A percentile compares a stretch with the other conserved stretches of the same genome.
Evolutionary conservation across 2,329 filamentous ascomycete species (phyloP).

Genomic region (Xylariaceae sp.): DNA sequence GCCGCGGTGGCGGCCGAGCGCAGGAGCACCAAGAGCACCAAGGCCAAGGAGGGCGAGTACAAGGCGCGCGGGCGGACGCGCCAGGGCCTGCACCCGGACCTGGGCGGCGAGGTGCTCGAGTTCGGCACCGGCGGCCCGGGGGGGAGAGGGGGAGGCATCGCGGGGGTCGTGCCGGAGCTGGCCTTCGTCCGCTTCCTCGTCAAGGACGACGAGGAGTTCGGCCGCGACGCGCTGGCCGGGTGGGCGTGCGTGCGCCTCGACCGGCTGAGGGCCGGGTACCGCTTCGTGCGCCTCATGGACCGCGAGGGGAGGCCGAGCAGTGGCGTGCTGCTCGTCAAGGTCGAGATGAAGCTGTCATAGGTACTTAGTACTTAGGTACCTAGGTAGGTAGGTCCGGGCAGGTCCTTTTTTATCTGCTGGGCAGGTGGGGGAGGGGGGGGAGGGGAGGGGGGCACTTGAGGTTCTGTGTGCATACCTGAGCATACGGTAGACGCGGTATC

Average conservation of each 20-base stretch:
- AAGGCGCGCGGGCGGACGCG: constrained; percentile 53
- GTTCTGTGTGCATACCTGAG: too few relatives aligned
- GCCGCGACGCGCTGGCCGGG: constrained; percentile 68
- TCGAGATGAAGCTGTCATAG: constrained; percentile 45
- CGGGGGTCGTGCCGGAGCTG: constrained; percentile 57
- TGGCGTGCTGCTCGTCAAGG: constrained; percentile 65
- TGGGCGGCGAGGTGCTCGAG: constrained; percentile 47
- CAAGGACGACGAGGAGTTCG: constrained; percentile 78
- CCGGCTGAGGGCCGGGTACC: constrained; percentile 65
- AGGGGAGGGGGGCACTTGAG: not conserved
- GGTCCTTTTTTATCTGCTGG: not conserved
- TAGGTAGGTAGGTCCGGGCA: too few relatives aligned
- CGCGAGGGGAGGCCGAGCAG: constrained; percentile 55
- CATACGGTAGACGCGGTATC: too few relatives aligned
- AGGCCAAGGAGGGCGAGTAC: constrained; percentile 49
- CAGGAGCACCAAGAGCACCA: constrained; percentile 34
- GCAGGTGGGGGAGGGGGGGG: not conserved
- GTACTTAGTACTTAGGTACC: too few relatives aligned
- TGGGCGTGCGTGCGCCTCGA: constrained; percentile 89
- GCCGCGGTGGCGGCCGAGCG: constrained; percentile 10
- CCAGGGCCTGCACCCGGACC: constrained; percentile 56
- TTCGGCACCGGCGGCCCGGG: constrained; percentile 43
- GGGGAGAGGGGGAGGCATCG: too few relatives aligned
- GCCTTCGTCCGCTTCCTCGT: constrained; percentile 77
- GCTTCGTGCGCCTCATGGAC: constrained; percentile 71